Evolutionary conservation across 805 yeast species (phyloP).

Genomic region (Blastobotrys parvus): DNA sequence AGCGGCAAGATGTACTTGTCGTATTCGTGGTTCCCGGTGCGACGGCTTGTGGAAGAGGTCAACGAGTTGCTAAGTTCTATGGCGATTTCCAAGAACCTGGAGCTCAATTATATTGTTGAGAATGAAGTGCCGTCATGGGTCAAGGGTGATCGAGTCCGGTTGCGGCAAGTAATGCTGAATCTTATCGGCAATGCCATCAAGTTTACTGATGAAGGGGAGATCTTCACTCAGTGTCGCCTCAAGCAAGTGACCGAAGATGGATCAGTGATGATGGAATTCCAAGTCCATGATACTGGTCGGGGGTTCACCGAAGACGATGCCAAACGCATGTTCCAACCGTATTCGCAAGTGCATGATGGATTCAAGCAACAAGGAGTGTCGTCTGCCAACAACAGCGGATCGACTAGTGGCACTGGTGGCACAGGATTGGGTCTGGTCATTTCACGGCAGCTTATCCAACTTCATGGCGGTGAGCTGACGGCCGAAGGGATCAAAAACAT

Average conservation of each 20-base stretch:
- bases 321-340: slow-evolving; percentile 28
- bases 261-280: slow-evolving; percentile 20
- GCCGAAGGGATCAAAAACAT: slow-evolving; percentile 24
- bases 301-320: slow-evolving; percentile 27
- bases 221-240: slow-evolving; percentile 21
- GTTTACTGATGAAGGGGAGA: slow-evolving; percentile 28
- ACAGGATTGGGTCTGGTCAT: slow-evolving; percentile 30
- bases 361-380: slow-evolving; percentile 1
- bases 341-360: slow-evolving; percentile 24
- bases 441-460: slow-evolving; percentile 27
- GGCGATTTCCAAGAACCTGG: slow-evolving; percentile 28
- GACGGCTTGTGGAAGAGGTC: slow-evolving; percentile 28
- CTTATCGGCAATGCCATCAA: slow-evolving; percentile 30
- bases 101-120: slow-evolving; percentile 25
- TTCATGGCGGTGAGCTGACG: slow-evolving; percentile 26
- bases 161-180: slow-evolving; percentile 28
- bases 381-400: not conserved
- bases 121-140: slow-evolving; percentile 26
- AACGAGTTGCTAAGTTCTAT: slow-evolving; percentile 26
- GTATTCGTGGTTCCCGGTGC: slow-evolving; percentile 25
- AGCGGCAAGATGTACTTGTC: slow-evolving; percentile 29
- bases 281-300: slow-evolving; percentile 29
- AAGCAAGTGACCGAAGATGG: not conserved
- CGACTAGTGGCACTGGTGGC: slow-evolving; percentile 13
- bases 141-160: slow-evolving; percentile 28